A percentile compares a stretch with the other conserved stretches of the same genome.
Conservation (phyloP, 176 grass and related monocot genomes). For the Oryza meridionalis region DNA sequence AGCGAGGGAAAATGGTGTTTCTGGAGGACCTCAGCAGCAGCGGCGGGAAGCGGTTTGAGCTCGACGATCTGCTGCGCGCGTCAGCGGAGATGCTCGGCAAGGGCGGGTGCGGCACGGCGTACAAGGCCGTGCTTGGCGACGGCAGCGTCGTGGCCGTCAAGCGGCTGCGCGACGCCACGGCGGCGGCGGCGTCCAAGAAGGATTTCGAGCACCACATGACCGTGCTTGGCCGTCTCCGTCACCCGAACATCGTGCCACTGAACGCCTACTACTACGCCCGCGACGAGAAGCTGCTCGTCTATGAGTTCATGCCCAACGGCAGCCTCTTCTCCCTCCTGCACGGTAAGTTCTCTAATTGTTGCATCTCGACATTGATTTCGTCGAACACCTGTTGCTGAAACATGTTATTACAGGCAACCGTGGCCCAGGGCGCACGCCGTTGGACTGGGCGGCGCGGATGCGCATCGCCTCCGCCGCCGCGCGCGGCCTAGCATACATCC, state of each 20-base stretch:
- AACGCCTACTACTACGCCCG: slow-evolving; percentile 89
- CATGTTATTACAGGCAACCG: slow-evolving; percentile 65
- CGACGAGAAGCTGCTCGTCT: slow-evolving; percentile 98
- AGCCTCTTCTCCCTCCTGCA: slow-evolving; percentile 88
- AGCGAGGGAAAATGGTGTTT: slow-evolving; percentile 91
- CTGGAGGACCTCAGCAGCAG: slow-evolving; percentile 39
- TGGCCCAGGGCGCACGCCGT: slow-evolving; percentile 72
- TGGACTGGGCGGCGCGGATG: slow-evolving; percentile 80
- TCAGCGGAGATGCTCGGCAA: slow-evolving; percentile 99
- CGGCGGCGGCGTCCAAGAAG: slow-evolving; percentile 54
- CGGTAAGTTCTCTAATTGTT: slow-evolving; percentile 41
- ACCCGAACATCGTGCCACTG: slow-evolving; percentile 80
- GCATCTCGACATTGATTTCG: not conserved
- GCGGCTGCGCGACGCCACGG: slow-evolving; percentile 68
- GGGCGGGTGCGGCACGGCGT: slow-evolving; percentile 81
- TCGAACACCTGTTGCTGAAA: not conserved
- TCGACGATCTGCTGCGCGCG: slow-evolving; percentile 89
- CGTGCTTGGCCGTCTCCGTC: slow-evolving; percentile 62
- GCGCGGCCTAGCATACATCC: slow-evolving; percentile 80
- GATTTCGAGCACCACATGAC: slow-evolving; percentile 97
- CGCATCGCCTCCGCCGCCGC: slow-evolving; percentile 70
- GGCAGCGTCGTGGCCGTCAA: slow-evolving; percentile 84
- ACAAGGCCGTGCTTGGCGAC: slow-evolving; percentile 90
- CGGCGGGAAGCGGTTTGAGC: slow-evolving; percentile 63
- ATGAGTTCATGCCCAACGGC: slow-evolving; percentile 97